A percentile compares a stretch with the other conserved stretches of the same genome.
These are phyloP conservation scores for Crepidotus variabilis DNA, from an alignment of 768 basidiomycete species.

Conservation along the genomic window DNA sequence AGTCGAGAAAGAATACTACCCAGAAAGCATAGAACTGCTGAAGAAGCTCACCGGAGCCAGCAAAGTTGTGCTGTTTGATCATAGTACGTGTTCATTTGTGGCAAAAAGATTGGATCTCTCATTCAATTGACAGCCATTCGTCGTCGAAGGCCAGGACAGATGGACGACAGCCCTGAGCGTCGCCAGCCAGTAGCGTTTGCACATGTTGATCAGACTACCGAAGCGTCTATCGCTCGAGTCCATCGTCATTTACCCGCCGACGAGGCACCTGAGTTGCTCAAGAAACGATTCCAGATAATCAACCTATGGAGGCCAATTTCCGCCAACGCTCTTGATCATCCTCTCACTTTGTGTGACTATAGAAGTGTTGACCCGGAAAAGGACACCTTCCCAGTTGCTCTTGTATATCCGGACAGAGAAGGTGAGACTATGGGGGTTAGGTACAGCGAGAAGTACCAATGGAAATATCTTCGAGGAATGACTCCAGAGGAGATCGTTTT, in stretches of 20 bases:
- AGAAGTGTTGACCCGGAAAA: conserved; percentile 35
- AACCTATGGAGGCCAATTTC: conserved; percentile 59
- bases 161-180: conserved; percentile 29
- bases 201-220: conserved; percentile 52
- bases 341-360: conserved; percentile 50
- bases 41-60: conserved; percentile 60
- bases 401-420: conserved; percentile 46
- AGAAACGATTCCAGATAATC: conserved; percentile 52
- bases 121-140: conserved; percentile 37
- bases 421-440: conserved; percentile 51
- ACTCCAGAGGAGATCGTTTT: conserved; percentile 45
- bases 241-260: conserved; percentile 44
- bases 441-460: conserved; percentile 43
- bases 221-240: conserved; percentile 41
- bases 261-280: conserved; percentile 40
- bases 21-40: conserved; percentile 53
- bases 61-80: conserved; percentile 56
- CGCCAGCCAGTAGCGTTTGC: conserved; percentile 44
- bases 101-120: background rate
- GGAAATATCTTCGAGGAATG: conserved; percentile 46
- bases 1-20: conserved; percentile 55
- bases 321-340: conserved; percentile 45
- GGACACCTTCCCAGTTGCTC: conserved; percentile 42
- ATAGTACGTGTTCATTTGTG: conserved; percentile 38
- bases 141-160: conserved; percentile 34